A percentile compares a stretch with the other conserved stretches of the same genome.
These are phyloP conservation scores for Cryptococcus depauperatus DNA, from an alignment of 1,284 basidiomycete genomes.

Conservation along the genomic window DNA sequence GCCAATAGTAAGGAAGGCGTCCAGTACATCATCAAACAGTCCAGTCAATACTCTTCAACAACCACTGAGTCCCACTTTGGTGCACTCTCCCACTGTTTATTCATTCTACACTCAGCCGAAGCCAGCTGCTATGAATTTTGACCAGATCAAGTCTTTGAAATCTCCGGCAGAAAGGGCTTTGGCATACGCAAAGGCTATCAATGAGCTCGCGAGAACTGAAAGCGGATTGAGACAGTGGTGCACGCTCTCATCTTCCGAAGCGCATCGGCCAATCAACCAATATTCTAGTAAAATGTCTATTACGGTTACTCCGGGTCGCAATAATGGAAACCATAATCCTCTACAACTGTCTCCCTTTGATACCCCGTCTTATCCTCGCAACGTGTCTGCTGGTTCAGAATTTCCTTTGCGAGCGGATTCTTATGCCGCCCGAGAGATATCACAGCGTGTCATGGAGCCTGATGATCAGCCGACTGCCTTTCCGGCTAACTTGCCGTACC, in stretches of 20 bases:
- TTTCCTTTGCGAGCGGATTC: conserved; percentile 42
- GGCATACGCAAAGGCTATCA: conserved; percentile 73
- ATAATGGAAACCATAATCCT: background rate
- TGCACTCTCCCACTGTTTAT: conserved; percentile 9
- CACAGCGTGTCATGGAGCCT: conserved; percentile 34
- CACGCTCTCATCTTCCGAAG: conserved; percentile 2
- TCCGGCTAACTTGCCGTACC: conserved; percentile 65
- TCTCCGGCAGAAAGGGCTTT: conserved; percentile 63
- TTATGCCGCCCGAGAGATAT: conserved; percentile 40
- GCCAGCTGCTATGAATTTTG: conserved; percentile 66
- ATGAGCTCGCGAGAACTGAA: conserved; percentile 67
- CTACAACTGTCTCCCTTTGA: conserved; percentile 1
- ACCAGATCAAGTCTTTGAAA: conserved; percentile 57
- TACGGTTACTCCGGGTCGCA: background rate
- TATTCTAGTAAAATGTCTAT: conserved; percentile 5
- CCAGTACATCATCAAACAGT: conserved; percentile 25
- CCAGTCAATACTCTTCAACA: conserved; percentile 1
- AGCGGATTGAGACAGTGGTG: conserved; percentile 75
- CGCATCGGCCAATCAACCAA: conserved; percentile 7
- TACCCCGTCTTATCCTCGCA: conserved; percentile 22
- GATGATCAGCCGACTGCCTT: conserved; percentile 34
- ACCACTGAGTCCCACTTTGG: background rate
- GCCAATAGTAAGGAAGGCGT: conserved; percentile 17
- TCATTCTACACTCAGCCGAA: conserved; percentile 46
- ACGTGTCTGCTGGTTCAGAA: conserved; percentile 38